Evolutionary conservation across 345 rosid genomes (phyloP), one percentile per base, ranked within the genome.

Genomic region (Populus pruinosa): DNA sequence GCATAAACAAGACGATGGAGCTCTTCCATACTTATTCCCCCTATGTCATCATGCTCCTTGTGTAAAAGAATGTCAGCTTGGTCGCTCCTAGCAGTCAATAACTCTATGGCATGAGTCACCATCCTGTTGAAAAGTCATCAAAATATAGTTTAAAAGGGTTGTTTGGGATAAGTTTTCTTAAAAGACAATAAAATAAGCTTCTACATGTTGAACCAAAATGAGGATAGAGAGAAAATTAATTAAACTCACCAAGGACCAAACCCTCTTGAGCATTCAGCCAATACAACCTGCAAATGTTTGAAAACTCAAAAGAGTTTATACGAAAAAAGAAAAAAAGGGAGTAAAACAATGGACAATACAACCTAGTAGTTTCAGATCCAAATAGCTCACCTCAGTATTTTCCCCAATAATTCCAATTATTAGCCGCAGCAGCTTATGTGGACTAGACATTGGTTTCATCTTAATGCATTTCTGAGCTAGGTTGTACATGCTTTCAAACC

Each of bases 1-100:
- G 98, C 99, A 85, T 93, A 93, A 76, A 85, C 91, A 84, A 96
- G 92, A 59, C 97, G 91, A 81, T 92, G 90, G 70, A 96, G 99
- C 84, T 92, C 98, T 86, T 90, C 94, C 75, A 96, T 78, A 84
- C 87, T 91, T 73, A 92, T 91, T 78, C 87, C 97, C 67, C 98
- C 97, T 78, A 96, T 80, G 73, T 87, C 84, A 78, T 79, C 78
- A 76, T 55, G 87, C 80, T 96, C 97, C 85, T 96, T 93, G 75
- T 85, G 92, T 82, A 96, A 85, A 87, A 93, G 88, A 85, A 43
- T 56, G 50, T 92, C 96, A 65, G 91, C 95, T 82, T 90, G 89
- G 71, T 92, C 88, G 67, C 90, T 90, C 78, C 93, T 93, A 81
- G 96, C 89, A 76, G 91, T 87, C 89, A 96, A 84, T 73, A 93